phyloP scores from a whole-genome alignment of 1,139 yeast species.

The Protomyces lactucae-debilis region DNA sequence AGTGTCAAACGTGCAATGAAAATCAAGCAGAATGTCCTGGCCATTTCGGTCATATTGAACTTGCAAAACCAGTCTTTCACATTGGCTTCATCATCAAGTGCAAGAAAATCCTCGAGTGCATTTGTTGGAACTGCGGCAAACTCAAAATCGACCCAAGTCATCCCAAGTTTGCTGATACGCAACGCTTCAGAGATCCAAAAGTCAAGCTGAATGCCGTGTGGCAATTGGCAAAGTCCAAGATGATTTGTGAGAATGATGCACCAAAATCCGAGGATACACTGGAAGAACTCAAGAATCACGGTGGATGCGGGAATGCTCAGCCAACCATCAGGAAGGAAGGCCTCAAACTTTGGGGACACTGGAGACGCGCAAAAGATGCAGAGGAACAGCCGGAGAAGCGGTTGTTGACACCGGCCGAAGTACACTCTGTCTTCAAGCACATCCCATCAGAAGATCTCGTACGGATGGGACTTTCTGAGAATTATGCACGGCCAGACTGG shows the following conservation, averaged over 20 bases:
- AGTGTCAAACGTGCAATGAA: constrained; percentile 98
- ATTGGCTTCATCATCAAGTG: constrained; percentile 66
- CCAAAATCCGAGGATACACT: constrained; percentile 46
- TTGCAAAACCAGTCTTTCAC: constrained; percentile 97
- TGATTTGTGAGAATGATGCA: constrained; percentile 86
- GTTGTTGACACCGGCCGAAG: constrained; percentile 79
- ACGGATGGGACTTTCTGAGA: constrained; percentile 84
- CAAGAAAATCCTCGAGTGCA: constrained; percentile 91
- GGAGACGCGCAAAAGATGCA: constrained; percentile 79
- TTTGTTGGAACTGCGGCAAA: constrained; percentile 98
- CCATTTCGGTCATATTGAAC: constrained; percentile 97
- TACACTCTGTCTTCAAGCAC: constrained; percentile 85
- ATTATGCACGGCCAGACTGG: constrained; percentile 99
- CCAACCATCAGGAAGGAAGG: constrained; percentile 97
- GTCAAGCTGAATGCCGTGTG: constrained; percentile 95
- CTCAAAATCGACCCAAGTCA: constrained; percentile 73
- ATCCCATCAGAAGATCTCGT: constrained; percentile 78
- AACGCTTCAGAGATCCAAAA: constrained; percentile 86
- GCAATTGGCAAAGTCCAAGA: constrained; percentile 83
- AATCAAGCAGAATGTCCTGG: constrained; percentile 99
- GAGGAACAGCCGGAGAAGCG: constrained; percentile 89
- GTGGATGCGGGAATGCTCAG: constrained; percentile 97
- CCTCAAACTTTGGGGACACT: constrained; percentile 89
- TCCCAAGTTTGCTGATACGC: constrained; percentile 82
- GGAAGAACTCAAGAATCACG: constrained; percentile 54